Evolutionary conservation across 2,329 filamentous ascomycete species (phyloP), one percentile per base, ranked within the genome.

Genomic region (Claviceps purpurea): DNA sequence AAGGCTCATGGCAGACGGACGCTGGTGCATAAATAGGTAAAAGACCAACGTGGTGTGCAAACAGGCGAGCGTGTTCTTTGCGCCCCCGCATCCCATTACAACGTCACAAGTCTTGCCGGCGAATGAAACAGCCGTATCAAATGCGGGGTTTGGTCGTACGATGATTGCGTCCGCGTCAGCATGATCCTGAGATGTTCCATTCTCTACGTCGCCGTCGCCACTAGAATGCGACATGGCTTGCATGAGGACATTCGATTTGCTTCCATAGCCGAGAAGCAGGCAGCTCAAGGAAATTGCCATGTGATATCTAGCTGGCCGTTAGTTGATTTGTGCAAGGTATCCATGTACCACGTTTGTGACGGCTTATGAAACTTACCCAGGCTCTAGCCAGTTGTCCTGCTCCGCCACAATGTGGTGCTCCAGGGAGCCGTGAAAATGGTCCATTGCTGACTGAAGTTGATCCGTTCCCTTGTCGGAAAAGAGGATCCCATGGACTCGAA

Each of bases 31-130:
- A 26, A 73, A 69, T 2, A 66, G 59, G 7, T 87, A 61, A 57
- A 85, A 86, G 0, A 78, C 74, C 26, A 88, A 66, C 4, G 76
- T 73, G 0, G 79, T 73, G 56, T 87, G 82, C 0, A 85, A 59
- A 59, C 79, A 85, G 0, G 82, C 75, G 1, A 85, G 67, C 2
- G 79, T 74, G 55, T 82, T 81, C 2, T 72, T 67, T 45, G 85
- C 81, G 0, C 74, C 75, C 30, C 74, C 70, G 0, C 80, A 71
- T 2, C 65, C 63, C 7, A 82, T 69, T 1, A 77, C 70, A 1
- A 78, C 62, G 3, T 64, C 57, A 41, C 76, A 71, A 0, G 72
- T 77, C 2, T 67, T 61, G 38, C 68, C 65, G 1, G 69, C 66
- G 39, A 83, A 68, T 0, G 57, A 52, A 18, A 66, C 67, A 0